Evolutionary conservation across 345 rosid species (phyloP).

Genomic region (Linum tenue): DNA sequence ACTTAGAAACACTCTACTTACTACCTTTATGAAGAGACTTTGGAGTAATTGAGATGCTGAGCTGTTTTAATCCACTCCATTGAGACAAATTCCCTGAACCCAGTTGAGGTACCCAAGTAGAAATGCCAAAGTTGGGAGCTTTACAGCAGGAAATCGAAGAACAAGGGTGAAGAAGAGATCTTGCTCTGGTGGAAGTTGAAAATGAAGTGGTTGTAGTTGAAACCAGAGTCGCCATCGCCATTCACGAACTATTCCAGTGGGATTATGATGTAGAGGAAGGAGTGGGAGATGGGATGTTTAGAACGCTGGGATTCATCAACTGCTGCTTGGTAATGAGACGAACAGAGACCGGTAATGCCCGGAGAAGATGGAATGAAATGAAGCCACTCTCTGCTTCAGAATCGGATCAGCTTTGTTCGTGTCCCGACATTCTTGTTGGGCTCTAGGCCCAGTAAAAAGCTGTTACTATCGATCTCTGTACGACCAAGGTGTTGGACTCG

Average conservation of each 20-base stretch:
- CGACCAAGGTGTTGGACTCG: no score
- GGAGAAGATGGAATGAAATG: no score
- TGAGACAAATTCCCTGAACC: slow-evolving; percentile 37
- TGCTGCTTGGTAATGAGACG: no score
- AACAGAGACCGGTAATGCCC: no score
- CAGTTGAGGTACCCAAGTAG: slow-evolving; percentile 30
- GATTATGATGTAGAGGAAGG: not conserved
- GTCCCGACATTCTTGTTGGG: no score
- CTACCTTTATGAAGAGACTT: slow-evolving; percentile 43
- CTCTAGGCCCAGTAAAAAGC: no score
- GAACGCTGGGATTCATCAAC: not conserved
- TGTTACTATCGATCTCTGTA: no score
- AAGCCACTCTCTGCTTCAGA: no score
- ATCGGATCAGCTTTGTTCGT: no score
- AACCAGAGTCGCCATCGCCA: slow-evolving; percentile 42
- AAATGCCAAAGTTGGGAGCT: slow-evolving; percentile 20
- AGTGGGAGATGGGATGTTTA: not conserved
- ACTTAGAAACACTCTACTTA: no score
- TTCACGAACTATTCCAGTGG: not conserved
- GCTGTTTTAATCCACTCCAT: slow-evolving; percentile 66
- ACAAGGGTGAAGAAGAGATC: slow-evolving; percentile 19
- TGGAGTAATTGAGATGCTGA: slow-evolving; percentile 45
- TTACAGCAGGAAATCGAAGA: slow-evolving; percentile 14
- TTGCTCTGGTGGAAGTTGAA: slow-evolving; percentile 24
- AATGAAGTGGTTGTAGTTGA: slow-evolving; percentile 16